A percentile compares a stretch with the other conserved stretches of the same genome.
phyloP scores from a whole-genome alignment of 768 basidiomycete genomes.

The Paxillus ammoniavirescens region DNA sequence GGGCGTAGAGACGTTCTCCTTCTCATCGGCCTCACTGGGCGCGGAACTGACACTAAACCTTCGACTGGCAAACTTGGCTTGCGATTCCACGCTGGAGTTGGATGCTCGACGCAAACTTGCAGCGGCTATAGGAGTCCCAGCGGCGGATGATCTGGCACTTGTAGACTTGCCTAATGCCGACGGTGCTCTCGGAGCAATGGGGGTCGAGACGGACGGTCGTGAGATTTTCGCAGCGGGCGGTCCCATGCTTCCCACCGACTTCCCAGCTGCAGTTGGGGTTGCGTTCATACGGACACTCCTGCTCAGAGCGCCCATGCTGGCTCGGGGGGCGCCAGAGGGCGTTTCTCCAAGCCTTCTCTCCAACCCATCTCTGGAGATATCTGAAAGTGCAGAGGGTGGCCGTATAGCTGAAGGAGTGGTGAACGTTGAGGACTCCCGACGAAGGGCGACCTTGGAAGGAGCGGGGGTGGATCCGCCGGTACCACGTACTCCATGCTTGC shows the following conservation, averaged over 20 bases:
- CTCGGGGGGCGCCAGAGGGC: conserved; percentile 32
- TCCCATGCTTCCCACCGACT: conserved; percentile 47
- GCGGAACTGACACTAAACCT: conserved; percentile 35
- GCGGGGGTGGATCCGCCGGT: conserved; percentile 59
- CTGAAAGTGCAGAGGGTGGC: conserved; percentile 57
- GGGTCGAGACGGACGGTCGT: conserved; percentile 42
- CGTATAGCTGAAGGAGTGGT: conserved; percentile 49
- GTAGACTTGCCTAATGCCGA: conserved; percentile 28
- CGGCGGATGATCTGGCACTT: conserved; percentile 14
- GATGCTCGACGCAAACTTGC: conserved; percentile 27
- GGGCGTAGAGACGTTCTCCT: conserved; percentile 50
- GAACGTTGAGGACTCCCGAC: conserved; percentile 59
- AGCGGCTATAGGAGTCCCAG: conserved; percentile 1
- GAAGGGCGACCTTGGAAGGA: conserved; percentile 35
- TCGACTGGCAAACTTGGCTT: conserved; percentile 32
- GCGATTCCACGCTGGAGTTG: conserved; percentile 32
- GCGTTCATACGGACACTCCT: conserved; percentile 51
- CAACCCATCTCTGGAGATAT: conserved; percentile 40
- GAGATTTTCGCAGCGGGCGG: conserved; percentile 39
- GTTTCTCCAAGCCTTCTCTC: conserved; percentile 33
- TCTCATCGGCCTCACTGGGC: conserved; percentile 52
- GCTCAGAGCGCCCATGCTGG: conserved; percentile 38
- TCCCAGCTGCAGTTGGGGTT: conserved; percentile 19
- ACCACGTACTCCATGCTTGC: conserved; percentile 54
- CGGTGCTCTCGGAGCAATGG: conserved; percentile 29